phyloP scores from a whole-genome alignment of 2,329 filamentous ascomycete species.

The Alternaria ethzedia region DNA sequence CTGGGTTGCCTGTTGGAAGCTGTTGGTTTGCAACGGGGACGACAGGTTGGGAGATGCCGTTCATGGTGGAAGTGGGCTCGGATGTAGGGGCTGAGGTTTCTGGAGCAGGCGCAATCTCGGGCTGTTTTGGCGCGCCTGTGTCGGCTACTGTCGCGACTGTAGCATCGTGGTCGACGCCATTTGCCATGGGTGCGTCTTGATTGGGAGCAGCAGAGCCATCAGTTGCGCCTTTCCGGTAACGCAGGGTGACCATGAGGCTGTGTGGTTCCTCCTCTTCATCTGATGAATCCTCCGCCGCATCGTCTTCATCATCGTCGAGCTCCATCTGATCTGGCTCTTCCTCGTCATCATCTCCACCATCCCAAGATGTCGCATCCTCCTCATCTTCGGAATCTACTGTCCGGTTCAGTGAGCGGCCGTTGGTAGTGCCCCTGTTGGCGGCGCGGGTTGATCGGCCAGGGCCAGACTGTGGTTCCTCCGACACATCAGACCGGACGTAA shows the following conservation, averaged over 20 bases:
- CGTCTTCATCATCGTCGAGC: conserved; percentile 64
- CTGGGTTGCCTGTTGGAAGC: background rate
- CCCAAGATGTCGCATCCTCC: conserved; percentile 67
- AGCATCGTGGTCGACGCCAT: background rate
- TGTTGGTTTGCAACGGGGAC: conserved; percentile 6
- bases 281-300: conserved; percentile 37
- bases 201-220: conserved; percentile 1
- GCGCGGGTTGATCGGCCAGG: conserved; percentile 54
- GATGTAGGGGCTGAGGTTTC: background rate
- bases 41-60: conserved; percentile 11
- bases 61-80: background rate
- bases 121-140: conserved; percentile 6
- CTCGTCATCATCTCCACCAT: conserved; percentile 77
- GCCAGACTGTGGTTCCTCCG: conserved; percentile 54
- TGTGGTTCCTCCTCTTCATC: conserved; percentile 48
- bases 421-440: conserved; percentile 23
- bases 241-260: conserved; percentile 77
- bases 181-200: background rate
- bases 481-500: conserved; percentile 53
- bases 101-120: background rate
- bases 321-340: conserved; percentile 73
- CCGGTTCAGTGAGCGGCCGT: conserved; percentile 33
- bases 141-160: background rate
- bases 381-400: conserved; percentile 68
- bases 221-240: conserved; percentile 31